Conservation (phyloP, 768 basidiomycete species). For the Leccinellum albellum region DNA sequence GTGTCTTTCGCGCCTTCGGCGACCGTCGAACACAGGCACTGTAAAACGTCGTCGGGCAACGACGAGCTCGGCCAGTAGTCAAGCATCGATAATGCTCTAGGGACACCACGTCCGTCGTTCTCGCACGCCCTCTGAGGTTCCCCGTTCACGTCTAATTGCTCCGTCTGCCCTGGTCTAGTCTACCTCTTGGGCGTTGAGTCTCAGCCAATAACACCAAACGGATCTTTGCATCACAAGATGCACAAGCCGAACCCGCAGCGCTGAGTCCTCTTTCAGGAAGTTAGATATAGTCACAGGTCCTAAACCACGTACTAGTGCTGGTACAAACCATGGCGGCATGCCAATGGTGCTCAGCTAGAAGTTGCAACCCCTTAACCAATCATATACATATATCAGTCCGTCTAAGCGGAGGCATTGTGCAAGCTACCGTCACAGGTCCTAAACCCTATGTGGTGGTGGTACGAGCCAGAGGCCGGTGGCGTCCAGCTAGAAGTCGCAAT, state of each 20-base stretch:
- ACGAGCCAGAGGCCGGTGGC: neutral
- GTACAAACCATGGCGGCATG: neutral
- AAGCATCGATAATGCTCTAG: neutral
- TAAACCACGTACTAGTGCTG: neutral
- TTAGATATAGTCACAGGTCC: neutral
- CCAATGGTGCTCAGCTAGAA: neutral
- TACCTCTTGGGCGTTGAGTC: neutral
- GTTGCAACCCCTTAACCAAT: no score
- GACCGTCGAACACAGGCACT: neutral
- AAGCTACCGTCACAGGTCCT: neutral
- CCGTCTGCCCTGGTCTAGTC: neutral
- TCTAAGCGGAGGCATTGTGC: no score
- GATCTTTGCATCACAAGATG: neutral
- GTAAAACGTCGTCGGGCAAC: neutral
- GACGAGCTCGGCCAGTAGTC: neutral
- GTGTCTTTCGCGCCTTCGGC: neutral
- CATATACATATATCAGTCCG: no score
- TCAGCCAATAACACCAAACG: neutral
- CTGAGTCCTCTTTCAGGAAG: neutral
- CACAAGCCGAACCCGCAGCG: neutral
- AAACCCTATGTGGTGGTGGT: neutral
- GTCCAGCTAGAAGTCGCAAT: neutral
- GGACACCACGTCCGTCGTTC: neutral
- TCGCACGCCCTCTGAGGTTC: neutral
- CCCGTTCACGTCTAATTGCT: neutral